Percentiles rank a stretch among this genome's conserved stretches.
Conservation (phyloP, 2,329 filamentous ascomycete genomes). For the Claviceps fusiformis region DNA sequence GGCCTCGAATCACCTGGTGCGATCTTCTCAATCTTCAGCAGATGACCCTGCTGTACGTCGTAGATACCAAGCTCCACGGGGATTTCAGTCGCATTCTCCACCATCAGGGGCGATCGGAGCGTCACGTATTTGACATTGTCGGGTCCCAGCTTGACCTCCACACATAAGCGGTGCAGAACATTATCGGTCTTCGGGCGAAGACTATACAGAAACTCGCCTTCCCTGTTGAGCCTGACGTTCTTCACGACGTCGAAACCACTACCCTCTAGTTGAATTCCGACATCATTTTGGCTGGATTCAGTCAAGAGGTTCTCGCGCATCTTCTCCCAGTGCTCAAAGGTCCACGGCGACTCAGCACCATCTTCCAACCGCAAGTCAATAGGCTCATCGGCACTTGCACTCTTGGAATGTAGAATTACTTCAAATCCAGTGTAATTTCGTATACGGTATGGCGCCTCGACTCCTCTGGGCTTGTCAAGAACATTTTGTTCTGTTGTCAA, state of each 20-base stretch:
- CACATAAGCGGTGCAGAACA: constrained; percentile 75
- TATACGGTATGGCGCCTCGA: constrained; percentile 84
- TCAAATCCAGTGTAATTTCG: constrained; percentile 94
- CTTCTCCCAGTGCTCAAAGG: constrained; percentile 92
- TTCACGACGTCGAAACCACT: constrained; percentile 88
- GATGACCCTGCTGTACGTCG: constrained; percentile 71
- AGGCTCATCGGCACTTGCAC: constrained; percentile 48
- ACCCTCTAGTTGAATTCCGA: constrained; percentile 74
- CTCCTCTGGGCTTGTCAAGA: constrained; percentile 79
- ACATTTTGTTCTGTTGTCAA: constrained; percentile 75
- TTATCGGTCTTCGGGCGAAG: constrained; percentile 77
- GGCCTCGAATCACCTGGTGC: constrained; percentile 80
- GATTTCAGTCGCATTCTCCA: constrained; percentile 95
- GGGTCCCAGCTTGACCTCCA: constrained; percentile 78
- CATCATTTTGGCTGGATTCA: constrained; percentile 65
- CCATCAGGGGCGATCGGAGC: constrained; percentile 74
- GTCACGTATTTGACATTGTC: constrained; percentile 99
- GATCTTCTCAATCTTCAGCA: constrained; percentile 97
- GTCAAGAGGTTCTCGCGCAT: constrained; percentile 86
- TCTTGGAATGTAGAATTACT: constrained; percentile 69
- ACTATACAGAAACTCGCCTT: constrained; percentile 84
- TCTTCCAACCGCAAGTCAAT: constrained; percentile 69
- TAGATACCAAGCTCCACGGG: constrained; percentile 88
- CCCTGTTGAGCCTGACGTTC: constrained; percentile 80
- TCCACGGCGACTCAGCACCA: constrained; percentile 85